Conservation (phyloP, 805 yeast species). For the Teunomyces lycoperdinae region DNA sequence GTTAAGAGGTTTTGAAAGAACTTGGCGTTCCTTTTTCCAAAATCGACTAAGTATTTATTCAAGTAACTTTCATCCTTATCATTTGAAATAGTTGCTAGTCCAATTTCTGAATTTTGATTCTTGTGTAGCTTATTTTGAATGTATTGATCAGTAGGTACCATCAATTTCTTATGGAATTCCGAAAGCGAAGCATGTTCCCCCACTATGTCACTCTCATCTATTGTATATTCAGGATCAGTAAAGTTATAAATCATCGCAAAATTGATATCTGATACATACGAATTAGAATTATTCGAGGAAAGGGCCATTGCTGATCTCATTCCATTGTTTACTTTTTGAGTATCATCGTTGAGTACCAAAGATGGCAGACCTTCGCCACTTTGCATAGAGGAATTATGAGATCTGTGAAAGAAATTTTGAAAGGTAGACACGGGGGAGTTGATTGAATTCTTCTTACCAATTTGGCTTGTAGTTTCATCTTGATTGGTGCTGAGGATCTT, state of each 20-base stretch:
- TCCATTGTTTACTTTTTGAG: slow-evolving; percentile 7
- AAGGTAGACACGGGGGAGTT: slow-evolving; percentile 31
- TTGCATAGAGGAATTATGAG: slow-evolving; percentile 15
- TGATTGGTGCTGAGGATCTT: slow-evolving; percentile 20
- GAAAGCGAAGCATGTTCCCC: slow-evolving; percentile 19
- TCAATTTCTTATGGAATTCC: slow-evolving; percentile 28
- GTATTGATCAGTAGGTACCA: slow-evolving; percentile 36
- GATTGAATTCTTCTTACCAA: slow-evolving; percentile 21
- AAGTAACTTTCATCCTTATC: slow-evolving; percentile 10
- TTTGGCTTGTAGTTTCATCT: slow-evolving; percentile 11
- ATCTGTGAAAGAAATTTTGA: slow-evolving; percentile 33
- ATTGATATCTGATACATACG: slow-evolving; percentile 26
- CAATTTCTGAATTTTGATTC: slow-evolving; percentile 13
- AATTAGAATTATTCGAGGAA: slow-evolving; percentile 36
- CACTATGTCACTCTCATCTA: slow-evolving; percentile 21
- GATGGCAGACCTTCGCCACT: slow-evolving; percentile 6
- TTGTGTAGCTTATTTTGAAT: slow-evolving; percentile 20
- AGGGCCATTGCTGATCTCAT: slow-evolving; percentile 22
- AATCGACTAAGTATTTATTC: slow-evolving; percentile 16
- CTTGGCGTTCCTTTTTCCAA: slow-evolving; percentile 15
- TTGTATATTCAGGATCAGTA: slow-evolving; percentile 28
- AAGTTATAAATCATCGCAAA: slow-evolving; percentile 33
- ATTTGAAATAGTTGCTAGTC: slow-evolving; percentile 18
- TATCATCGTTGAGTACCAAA: slow-evolving; percentile 1
- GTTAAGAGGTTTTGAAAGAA: slow-evolving; percentile 18